phyloP scores from a whole-genome alignment of 495 filamentous ascomycete genomes.

The Penicillium cataractarum region DNA sequence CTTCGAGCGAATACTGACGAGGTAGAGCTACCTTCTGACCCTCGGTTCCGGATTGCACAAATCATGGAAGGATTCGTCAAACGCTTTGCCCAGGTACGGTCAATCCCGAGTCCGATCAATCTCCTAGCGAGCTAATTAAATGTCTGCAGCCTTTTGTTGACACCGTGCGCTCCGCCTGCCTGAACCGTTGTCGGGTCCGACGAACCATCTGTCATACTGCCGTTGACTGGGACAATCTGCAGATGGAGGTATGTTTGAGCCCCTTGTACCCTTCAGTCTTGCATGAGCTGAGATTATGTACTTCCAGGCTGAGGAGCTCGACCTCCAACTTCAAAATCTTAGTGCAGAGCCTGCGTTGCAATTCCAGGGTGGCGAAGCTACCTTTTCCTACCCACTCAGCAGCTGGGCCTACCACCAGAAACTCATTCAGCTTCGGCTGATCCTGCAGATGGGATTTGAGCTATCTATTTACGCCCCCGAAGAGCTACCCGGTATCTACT shows the following conservation, averaged over 20 bases:
- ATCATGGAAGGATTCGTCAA: constrained; percentile 81
- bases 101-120: background rate
- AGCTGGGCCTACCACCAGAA: constrained; percentile 92
- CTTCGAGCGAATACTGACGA: constrained; percentile 73
- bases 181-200: constrained; percentile 87
- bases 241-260: constrained; percentile 62
- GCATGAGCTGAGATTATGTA: background rate
- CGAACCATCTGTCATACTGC: constrained; percentile 81
- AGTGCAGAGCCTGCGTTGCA: constrained; percentile 63
- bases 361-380: constrained; percentile 47
- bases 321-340: constrained; percentile 67
- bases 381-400: constrained; percentile 73
- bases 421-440: constrained; percentile 80
- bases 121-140: background rate
- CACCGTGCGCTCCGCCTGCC: constrained; percentile 77
- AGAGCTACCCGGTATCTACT: constrained; percentile 89
- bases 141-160: constrained; percentile 72
- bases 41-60: constrained; percentile 73
- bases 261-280: too few relatives aligned
- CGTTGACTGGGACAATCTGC: constrained; percentile 81
- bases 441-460: constrained; percentile 95
- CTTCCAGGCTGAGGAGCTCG: constrained; percentile 69
- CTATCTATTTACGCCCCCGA: constrained; percentile 85
- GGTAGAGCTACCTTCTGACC: constrained; percentile 76
- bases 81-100: constrained; percentile 62